A percentile compares a stretch with the other conserved stretches of the same genome.
Conservation (phyloP, 2,329 filamentous ascomycete species). For the Cytospora mali region DNA sequence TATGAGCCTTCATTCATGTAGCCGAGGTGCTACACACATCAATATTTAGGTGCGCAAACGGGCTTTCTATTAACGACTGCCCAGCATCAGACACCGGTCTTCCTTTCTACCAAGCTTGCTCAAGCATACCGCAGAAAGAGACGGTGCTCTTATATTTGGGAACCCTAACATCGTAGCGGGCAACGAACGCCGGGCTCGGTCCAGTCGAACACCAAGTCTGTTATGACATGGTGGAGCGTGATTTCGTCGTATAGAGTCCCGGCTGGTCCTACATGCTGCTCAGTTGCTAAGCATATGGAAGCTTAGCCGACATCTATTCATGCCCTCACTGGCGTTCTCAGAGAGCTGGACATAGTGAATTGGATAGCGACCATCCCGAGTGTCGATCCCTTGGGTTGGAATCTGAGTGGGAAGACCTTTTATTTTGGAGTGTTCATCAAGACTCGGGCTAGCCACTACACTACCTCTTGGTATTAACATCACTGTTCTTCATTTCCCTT, state of each 20-base stretch:
- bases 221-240: background rate
- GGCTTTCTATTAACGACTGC: background rate
- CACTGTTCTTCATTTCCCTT: conserved; percentile 4
- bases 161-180: background rate
- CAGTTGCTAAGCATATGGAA: background rate
- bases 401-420: background rate
- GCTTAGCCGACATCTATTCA: background rate
- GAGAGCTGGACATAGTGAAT: background rate
- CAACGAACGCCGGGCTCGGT: background rate
- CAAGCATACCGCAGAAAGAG: background rate
- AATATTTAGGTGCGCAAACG: background rate
- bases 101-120: background rate
- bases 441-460: background rate
- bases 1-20: background rate
- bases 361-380: background rate
- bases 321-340: background rate
- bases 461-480: background rate
- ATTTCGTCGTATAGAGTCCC: background rate
- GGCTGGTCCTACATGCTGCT: background rate
- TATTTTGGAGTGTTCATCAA: background rate
- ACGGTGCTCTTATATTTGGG: background rate
- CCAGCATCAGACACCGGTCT: background rate
- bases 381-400: background rate
- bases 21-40: background rate
- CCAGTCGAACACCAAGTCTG: background rate